Evolutionary conservation across 176 grass and related monocot species (phyloP), one percentile per base, ranked within the genome.

Genomic region (Avena sativa): DNA sequence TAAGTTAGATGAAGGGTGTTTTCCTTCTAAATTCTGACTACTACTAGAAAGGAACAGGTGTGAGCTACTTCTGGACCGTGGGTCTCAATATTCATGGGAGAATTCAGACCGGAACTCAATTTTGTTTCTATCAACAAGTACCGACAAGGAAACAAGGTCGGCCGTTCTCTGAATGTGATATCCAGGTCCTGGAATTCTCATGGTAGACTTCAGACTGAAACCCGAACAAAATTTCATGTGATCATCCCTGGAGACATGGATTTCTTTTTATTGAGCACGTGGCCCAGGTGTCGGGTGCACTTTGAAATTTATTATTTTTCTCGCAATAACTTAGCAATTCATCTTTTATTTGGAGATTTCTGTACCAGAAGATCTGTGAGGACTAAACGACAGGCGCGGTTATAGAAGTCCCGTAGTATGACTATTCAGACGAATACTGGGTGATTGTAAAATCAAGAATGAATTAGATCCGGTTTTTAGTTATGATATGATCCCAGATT

Each of bases 291-390:
- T 81, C 44, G 14, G 51, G 49, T 74, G 40, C 69, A 30, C 59
- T 88, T 91, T 76, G 81, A 71, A 91, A 47, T 47, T 47, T 55
- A 1, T 47, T 55, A 1, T 17, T 16, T 55, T 55, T 55, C 14
- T 55, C 4, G 14, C 23, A 17, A 55, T 1, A 76, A 40, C 68
- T 88, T 91, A 76, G 81, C 62, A 91, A 68, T 36, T 75, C 76
- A 53, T 49, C 2, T 43, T 43, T 43, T 43, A 4, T 43, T 43
- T 43, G 6, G 38, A 43, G 38, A 43, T 43, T 43, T 43, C 6
- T 4, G 28, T 43, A 43, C 6, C 6, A 6, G 38, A 43, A 43
- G 1, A 43, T 43, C 38, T 7, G 38, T 0, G 0, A 1, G 38
- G 38, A 43, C 38, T 6, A 43, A 43, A 43, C 38, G 38, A 43